Percentiles rank a stretch among this genome's conserved stretches.
phyloP scores from a whole-genome alignment of 208 protist species.

The Trypanosoma melophagium region DNA sequence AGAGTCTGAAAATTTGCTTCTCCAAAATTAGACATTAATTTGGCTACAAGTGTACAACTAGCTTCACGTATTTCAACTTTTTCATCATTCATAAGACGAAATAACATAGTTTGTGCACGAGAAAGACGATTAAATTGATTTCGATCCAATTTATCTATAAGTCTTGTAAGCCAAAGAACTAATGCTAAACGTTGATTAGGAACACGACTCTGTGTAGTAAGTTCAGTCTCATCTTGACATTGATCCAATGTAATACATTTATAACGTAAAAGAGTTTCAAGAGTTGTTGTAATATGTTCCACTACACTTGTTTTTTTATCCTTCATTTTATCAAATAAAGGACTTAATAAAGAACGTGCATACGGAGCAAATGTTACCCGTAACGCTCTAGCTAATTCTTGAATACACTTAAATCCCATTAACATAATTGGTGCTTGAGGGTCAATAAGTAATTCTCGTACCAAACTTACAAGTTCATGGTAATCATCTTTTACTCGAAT shows the following conservation, averaged over 20 bases:
- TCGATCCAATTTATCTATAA: slow-evolving; percentile 52
- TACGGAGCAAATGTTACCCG: slow-evolving; percentile 54
- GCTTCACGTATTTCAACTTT: slow-evolving; percentile 74
- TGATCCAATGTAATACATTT: slow-evolving; percentile 82
- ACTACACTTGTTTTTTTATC: slow-evolving; percentile 89
- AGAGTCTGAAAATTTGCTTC: slow-evolving; percentile 52
- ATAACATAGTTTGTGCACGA: slow-evolving; percentile 45
- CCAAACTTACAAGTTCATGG: slow-evolving; percentile 73
- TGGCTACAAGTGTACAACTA: slow-evolving; percentile 54
- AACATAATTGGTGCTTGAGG: slow-evolving; percentile 86
- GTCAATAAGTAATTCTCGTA: slow-evolving; percentile 72
- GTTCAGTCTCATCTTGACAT: slow-evolving; percentile 82
- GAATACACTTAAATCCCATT: slow-evolving; percentile 82
- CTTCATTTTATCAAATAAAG: slow-evolving; percentile 88
- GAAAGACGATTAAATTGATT: slow-evolving; percentile 47
- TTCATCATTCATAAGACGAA: slow-evolving; percentile 82
- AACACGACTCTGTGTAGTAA: slow-evolving; percentile 69
- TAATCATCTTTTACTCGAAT: slow-evolving; percentile 82
- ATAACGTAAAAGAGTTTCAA: slow-evolving; percentile 74
- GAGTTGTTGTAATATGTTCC: slow-evolving; percentile 71
- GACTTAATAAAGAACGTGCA: slow-evolving; percentile 44
- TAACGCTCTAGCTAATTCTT: slow-evolving; percentile 72
- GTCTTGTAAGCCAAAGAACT: slow-evolving; percentile 59
- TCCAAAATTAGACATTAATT: slow-evolving; percentile 56
- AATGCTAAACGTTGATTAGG: slow-evolving; percentile 73